Conservation (phyloP, 1,284 basidiomycete genomes). For the Polyporus tsugae region DNA sequence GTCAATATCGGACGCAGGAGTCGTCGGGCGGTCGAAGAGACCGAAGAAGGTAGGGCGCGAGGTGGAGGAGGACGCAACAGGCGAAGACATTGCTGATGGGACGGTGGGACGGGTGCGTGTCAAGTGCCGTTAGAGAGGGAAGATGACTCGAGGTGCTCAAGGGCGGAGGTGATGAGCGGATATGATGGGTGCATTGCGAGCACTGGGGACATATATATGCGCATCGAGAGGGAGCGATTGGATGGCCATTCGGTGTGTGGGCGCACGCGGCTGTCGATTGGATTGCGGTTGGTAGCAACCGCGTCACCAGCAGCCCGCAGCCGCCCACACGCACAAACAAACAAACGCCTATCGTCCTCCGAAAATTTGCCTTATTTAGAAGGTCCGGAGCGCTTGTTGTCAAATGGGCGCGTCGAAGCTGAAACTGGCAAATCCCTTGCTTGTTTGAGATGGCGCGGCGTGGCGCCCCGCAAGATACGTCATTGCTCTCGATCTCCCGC, state of each 20-base stretch:
- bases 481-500: background rate
- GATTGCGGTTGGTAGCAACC: constrained; percentile 1
- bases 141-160: background rate
- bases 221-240: constrained; percentile 13
- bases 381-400: background rate
- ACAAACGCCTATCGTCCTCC: background rate
- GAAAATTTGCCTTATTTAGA: background rate
- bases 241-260: constrained; percentile 13
- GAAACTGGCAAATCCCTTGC: background rate
- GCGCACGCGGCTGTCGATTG: constrained; percentile 1
- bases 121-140: constrained; percentile 8
- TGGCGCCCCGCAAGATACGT: background rate
- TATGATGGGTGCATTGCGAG: constrained; percentile 21
- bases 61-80: constrained; percentile 14
- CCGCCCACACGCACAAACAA: constrained; percentile 11
- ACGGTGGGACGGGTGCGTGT: background rate
- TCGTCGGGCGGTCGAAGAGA: constrained; percentile 29
- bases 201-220: constrained; percentile 18
- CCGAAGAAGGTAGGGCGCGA: constrained; percentile 29
- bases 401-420: background rate
- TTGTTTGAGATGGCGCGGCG: background rate
- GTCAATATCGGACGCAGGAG: constrained; percentile 19
- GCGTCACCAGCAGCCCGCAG: background rate
- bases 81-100: constrained; percentile 22
- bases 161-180: constrained; percentile 7